Conservation (phyloP, 305 asterid genomes). For the Coffea humblotiana region DNA sequence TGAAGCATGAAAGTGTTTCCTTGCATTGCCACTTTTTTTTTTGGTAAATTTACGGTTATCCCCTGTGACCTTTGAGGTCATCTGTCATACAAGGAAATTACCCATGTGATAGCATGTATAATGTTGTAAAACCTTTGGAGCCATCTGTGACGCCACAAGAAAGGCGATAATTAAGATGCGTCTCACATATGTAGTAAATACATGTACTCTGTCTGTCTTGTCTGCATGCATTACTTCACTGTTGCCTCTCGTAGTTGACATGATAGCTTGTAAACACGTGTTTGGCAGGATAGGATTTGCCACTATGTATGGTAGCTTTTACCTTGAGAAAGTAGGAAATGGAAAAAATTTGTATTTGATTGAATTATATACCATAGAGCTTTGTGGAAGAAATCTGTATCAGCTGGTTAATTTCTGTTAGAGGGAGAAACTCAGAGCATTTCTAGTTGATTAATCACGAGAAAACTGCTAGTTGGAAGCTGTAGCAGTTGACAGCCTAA, state of each 20-base stretch:
- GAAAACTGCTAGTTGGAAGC: neutral
- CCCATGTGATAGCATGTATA: neutral
- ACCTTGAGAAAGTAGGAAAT: neutral
- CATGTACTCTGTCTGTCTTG: neutral
- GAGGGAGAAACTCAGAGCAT: neutral
- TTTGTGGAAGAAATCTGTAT: neutral
- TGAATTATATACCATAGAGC: neutral
- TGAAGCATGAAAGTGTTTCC: neutral
- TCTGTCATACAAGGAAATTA: neutral
- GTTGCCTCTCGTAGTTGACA: neutral
- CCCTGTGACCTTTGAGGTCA: neutral
- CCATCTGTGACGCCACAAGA: neutral
- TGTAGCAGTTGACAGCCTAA: neutral
- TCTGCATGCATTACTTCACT: neutral
- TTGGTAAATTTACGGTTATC: neutral
- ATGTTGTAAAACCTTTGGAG: neutral
- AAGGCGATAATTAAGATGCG: neutral
- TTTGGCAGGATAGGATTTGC: neutral
- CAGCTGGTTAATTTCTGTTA: neutral
- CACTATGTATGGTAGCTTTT: neutral
- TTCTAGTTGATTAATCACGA: neutral
- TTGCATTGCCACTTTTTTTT: neutral
- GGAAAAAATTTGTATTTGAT: neutral
- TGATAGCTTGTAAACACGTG: neutral
- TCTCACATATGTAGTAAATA: neutral